These are phyloP conservation scores for Nicotiana knightiana DNA, from an alignment of 257 asterid species.

Conservation along the genomic window DNA sequence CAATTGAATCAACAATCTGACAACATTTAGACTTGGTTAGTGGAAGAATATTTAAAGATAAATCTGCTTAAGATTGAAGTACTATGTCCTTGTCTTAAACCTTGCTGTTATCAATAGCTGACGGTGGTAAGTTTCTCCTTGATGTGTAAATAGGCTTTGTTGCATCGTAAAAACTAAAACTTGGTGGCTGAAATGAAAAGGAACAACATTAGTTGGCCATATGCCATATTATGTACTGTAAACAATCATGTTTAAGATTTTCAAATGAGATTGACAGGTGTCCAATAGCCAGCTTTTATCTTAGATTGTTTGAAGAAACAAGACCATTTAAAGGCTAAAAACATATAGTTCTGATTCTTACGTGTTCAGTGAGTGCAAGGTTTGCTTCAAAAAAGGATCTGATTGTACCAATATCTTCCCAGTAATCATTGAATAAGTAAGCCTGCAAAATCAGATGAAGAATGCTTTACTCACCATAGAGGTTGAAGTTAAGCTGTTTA, in stretches of 20 bases:
- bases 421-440: constrained; percentile 80
- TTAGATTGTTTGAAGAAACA: neutral
- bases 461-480: neutral
- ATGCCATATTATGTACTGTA: neutral
- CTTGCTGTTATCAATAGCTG: constrained; percentile 85
- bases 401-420: constrained; percentile 99
- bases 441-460: constrained; percentile 46
- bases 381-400: constrained; percentile 93
- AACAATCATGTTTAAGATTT: neutral
- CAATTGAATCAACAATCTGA: constrained; percentile 88
- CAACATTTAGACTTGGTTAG: neutral
- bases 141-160: constrained; percentile 90
- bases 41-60: neutral
- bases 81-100: constrained; percentile 19
- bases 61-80: neutral
- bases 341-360: constrained; percentile 29
- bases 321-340: neutral
- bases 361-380: constrained; percentile 98
- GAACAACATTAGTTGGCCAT: neutral
- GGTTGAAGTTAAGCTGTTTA: neutral
- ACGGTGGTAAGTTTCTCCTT: constrained; percentile 94
- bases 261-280: neutral
- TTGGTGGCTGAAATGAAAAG: constrained; percentile 65
- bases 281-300: constrained; percentile 3
- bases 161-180: constrained; percentile 94